phyloP scores from a whole-genome alignment of 805 yeast species.

The Dipodascus geniculatus region DNA sequence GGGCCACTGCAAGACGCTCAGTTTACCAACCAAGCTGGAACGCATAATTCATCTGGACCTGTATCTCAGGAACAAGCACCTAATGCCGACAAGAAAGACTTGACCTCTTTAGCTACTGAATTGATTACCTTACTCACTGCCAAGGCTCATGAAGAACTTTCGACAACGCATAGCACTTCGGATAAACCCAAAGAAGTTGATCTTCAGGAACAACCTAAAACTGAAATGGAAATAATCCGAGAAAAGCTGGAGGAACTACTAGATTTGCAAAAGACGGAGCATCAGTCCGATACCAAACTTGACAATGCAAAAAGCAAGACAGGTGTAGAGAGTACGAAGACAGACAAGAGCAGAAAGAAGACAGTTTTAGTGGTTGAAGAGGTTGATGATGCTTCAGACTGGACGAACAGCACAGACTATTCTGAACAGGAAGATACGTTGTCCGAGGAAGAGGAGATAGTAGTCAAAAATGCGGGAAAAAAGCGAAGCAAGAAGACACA shows the following conservation, averaged over 20 bases:
- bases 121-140: not conserved
- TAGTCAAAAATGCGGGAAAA: not conserved
- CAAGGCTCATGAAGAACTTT: not conserved
- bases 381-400: not conserved
- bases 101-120: not conserved
- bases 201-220: not conserved
- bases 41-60: not conserved
- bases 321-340: not conserved
- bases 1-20: not conserved
- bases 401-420: slow-evolving; percentile 3
- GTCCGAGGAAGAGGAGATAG: not conserved
- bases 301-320: not conserved
- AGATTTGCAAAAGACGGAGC: not conserved
- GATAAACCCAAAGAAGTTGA: not conserved
- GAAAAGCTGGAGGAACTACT: not conserved
- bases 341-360: not conserved
- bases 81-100: not conserved
- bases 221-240: not conserved
- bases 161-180: not conserved
- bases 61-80: not conserved
- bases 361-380: not conserved
- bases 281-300: not conserved
- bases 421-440: not conserved
- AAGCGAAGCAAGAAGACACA: not conserved
- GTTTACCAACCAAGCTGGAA: not conserved